Evolutionary conservation across 305 asterid species (phyloP).

Genomic region (Fraxinus ornus): DNA sequence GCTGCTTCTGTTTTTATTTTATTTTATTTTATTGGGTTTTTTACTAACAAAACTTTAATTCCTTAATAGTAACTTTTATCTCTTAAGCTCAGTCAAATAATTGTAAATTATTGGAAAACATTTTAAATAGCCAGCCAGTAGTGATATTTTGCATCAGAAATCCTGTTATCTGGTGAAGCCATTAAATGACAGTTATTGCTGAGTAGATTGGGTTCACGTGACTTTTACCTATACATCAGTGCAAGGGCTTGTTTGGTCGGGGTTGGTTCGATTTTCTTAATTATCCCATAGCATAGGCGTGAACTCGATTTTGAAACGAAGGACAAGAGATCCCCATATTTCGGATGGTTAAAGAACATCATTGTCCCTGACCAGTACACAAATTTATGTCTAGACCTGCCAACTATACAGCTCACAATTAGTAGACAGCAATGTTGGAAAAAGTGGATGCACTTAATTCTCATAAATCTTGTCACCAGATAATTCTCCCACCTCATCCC

Average conservation of each 20-base stretch:
- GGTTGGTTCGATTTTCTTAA: conserved; percentile 12
- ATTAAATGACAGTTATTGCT: conserved; percentile 39
- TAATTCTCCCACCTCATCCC: too few relatives aligned
- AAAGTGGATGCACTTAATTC: background rate
- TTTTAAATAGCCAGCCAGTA: background rate
- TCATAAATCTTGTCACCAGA: background rate
- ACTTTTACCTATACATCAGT: conserved; percentile 19
- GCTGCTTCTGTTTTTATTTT: background rate
- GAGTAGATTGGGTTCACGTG: conserved; percentile 38
- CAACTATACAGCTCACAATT: background rate
- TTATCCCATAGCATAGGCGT: background rate
- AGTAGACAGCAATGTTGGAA: background rate
- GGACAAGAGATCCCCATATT: background rate
- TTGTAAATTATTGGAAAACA: too few relatives aligned
- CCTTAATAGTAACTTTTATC: too few relatives aligned
- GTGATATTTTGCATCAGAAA: background rate
- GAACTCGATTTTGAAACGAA: background rate
- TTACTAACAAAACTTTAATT: too few relatives aligned
- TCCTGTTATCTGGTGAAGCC: conserved; percentile 26
- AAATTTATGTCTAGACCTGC: background rate
- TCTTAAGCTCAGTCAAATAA: too few relatives aligned
- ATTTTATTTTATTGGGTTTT: too few relatives aligned
- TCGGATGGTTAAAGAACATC: background rate
- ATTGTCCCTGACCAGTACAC: background rate
- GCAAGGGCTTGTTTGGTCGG: conserved; percentile 28